phyloP scores from a whole-genome alignment of 768 basidiomycete species.

The Mycena epipterygia region DNA sequence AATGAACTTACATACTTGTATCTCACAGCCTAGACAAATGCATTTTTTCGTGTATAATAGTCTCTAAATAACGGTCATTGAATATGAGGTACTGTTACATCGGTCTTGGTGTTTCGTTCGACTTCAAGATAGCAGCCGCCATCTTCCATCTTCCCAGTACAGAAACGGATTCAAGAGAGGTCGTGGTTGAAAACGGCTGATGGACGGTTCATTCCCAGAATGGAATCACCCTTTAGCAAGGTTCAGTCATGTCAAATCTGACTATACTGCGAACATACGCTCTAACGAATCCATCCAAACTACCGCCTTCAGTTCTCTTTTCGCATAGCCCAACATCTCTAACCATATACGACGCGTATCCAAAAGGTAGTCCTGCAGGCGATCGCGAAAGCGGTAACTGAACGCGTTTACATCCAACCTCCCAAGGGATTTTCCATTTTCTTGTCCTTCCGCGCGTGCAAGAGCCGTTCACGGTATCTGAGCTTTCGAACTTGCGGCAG shows the following conservation, averaged over 20 bases:
- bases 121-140: too few relatives aligned
- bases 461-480: slow-evolving; percentile 45
- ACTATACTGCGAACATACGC: slow-evolving; percentile 77
- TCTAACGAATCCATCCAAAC: slow-evolving; percentile 57
- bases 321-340: slow-evolving; percentile 66
- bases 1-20: slow-evolving; percentile 24
- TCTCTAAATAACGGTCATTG: background rate
- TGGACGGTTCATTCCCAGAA: too few relatives aligned
- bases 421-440: slow-evolving; percentile 83
- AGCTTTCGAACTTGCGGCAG: slow-evolving; percentile 67
- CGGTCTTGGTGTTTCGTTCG: background rate
- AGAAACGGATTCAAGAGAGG: too few relatives aligned
- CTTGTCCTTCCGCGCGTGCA: slow-evolving; percentile 81
- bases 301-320: slow-evolving; percentile 76
- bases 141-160: too few relatives aligned
- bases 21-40: slow-evolving; percentile 16
- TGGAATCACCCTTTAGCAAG: too few relatives aligned
- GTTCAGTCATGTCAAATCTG: too few relatives aligned
- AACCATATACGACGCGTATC: slow-evolving; percentile 81
- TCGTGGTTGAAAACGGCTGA: too few relatives aligned
- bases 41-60: slow-evolving; percentile 22
- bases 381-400: background rate
- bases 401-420: slow-evolving; percentile 1
- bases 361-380: slow-evolving; percentile 58
- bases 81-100: background rate